phyloP scores from a whole-genome alignment of 768 basidiomycete genomes.

The Kwoniella bestiolae region DNA sequence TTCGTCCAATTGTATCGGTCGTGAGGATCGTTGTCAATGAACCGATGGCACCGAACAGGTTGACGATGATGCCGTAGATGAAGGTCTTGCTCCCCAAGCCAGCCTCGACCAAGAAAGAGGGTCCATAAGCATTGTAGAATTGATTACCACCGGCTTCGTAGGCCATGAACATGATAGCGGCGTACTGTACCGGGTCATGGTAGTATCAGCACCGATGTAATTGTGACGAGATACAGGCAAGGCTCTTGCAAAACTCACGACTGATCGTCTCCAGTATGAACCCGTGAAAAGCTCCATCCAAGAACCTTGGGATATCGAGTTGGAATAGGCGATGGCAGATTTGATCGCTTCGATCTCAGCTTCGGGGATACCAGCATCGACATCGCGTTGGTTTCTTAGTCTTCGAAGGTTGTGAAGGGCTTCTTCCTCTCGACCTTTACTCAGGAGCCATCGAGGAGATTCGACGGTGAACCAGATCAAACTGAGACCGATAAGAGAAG shows the following conservation, averaged over 20 bases:
- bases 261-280: slow-evolving; percentile 18
- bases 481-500: slow-evolving; percentile 27
- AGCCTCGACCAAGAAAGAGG: slow-evolving; percentile 25
- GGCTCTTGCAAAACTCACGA: background rate
- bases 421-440: slow-evolving; percentile 37
- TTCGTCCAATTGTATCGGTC: slow-evolving; percentile 25
- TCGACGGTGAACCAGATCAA: slow-evolving; percentile 49
- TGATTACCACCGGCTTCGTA: slow-evolving; percentile 28
- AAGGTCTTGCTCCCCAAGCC: slow-evolving; percentile 30
- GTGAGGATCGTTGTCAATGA: slow-evolving; percentile 22
- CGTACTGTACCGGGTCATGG: background rate
- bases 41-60: slow-evolving; percentile 21
- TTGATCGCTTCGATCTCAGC: slow-evolving; percentile 30
- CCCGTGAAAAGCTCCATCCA: slow-evolving; percentile 33
- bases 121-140: slow-evolving; percentile 39
- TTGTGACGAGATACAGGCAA: too few relatives aligned
- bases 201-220: background rate
- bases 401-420: slow-evolving; percentile 25
- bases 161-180: slow-evolving; percentile 17
- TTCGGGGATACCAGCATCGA: slow-evolving; percentile 17
- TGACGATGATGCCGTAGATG: slow-evolving; percentile 31
- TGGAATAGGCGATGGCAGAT: slow-evolving; percentile 24
- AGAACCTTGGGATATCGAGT: slow-evolving; percentile 2
- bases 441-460: slow-evolving; percentile 57
- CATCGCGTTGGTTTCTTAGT: slow-evolving; percentile 22